Evolutionary conservation across 768 basidiomycete genomes (phyloP).

Genomic region (Macrolepiota dolichaula): DNA sequence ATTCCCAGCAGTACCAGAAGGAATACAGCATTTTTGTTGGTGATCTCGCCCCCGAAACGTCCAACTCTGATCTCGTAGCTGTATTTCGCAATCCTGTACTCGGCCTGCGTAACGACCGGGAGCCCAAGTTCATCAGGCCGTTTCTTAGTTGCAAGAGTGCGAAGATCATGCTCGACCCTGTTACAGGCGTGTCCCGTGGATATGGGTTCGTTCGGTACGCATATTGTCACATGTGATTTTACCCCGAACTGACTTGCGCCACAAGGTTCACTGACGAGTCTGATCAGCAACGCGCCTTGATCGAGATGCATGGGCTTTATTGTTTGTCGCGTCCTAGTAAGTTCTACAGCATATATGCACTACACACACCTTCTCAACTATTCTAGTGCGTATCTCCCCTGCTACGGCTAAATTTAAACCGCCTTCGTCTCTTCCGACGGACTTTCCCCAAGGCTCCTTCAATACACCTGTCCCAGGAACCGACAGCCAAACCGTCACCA

Average conservation of each 20-base stretch:
- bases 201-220: conserved; percentile 89
- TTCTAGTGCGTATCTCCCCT: conserved; percentile 83
- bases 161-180: conserved; percentile 91
- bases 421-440: conserved; percentile 37
- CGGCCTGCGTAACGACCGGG: conserved; percentile 79
- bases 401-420: conserved; percentile 87
- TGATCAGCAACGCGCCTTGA: conserved; percentile 86
- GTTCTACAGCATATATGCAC: conserved; percentile 24
- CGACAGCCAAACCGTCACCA: conserved; percentile 37
- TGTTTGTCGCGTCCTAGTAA: conserved; percentile 85
- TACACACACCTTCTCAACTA: conserved; percentile 25
- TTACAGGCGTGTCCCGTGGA: conserved; percentile 84
- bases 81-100: conserved; percentile 89
- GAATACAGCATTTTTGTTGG: conserved; percentile 96
- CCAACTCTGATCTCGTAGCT: conserved; percentile 93
- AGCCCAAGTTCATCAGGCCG: conserved; percentile 84
- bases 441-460: conserved; percentile 46
- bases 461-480: conserved; percentile 30
- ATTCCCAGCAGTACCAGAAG: conserved; percentile 46
- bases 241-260: conserved; percentile 14
- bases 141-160: conserved; percentile 94
- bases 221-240: conserved; percentile 5
- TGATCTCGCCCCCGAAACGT: conserved; percentile 89
- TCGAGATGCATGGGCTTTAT: conserved; percentile 90
- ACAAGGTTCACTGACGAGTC: conserved; percentile 80